These are phyloP conservation scores for Pseudogymnoascus sp. DNA, from an alignment of 2,329 filamentous ascomycete species.

Conservation along the genomic window DNA sequence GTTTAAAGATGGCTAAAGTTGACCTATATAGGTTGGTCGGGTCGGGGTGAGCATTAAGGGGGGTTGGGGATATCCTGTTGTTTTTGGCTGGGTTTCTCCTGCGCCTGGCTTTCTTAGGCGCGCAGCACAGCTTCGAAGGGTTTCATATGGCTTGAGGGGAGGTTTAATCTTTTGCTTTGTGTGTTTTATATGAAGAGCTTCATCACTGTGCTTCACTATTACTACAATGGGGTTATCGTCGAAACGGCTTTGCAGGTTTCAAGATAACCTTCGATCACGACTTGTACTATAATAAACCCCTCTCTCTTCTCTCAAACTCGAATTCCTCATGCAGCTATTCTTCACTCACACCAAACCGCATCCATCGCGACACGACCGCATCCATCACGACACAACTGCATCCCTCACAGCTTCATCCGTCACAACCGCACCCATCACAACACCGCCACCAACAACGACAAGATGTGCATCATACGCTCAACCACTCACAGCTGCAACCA, in stretches of 20 bases:
- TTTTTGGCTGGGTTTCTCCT: neutral
- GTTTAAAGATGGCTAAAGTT: neutral
- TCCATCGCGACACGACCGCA: neutral
- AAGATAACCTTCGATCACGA: neutral
- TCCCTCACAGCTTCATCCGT: neutral
- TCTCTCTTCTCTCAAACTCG: neutral
- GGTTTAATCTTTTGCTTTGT: neutral
- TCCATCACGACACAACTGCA: neutral
- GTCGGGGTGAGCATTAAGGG: slow-evolving; percentile 9
- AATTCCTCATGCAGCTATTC: neutral
- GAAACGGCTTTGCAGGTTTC: neutral
- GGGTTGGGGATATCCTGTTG: slow-evolving; percentile 4
- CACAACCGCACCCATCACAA: neutral
- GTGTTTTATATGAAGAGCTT: neutral
- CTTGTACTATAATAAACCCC: neutral
- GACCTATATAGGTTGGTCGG: slow-evolving; percentile 9
- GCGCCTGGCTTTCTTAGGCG: neutral
- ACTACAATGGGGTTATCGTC: neutral
- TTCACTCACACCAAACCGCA: neutral
- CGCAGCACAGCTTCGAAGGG: neutral
- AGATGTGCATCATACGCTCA: neutral
- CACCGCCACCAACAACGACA: neutral
- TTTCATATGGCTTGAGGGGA: neutral
- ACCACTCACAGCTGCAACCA: neutral
- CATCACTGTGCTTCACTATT: neutral